Conservation (phyloP, 2,329 filamentous ascomycete species). For the Penicillium nordicum region DNA sequence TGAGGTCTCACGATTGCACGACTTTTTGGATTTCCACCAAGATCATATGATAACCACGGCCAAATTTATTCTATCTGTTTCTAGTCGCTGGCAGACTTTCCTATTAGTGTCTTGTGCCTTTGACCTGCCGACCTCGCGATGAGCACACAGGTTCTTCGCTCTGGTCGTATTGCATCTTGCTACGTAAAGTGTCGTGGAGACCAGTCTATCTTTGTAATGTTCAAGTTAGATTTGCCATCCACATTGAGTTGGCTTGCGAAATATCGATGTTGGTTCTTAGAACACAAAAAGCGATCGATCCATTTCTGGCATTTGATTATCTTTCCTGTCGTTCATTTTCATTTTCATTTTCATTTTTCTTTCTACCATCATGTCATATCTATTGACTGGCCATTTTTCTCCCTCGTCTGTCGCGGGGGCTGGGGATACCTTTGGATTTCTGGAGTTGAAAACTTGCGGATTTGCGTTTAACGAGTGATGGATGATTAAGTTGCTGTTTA, state of each 20-base stretch:
- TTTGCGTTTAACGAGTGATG: slow-evolving; percentile 12
- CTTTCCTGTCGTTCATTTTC: neutral
- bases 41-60: slow-evolving; percentile 27
- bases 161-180: slow-evolving; percentile 2
- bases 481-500: slow-evolving; percentile 7
- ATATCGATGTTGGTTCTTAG: slow-evolving; percentile 13
- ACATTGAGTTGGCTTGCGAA: slow-evolving; percentile 7
- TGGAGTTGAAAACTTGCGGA: slow-evolving; percentile 14
- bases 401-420: slow-evolving; percentile 2
- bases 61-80: slow-evolving; percentile 17
- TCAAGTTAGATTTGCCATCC: neutral
- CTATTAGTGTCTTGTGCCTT: neutral
- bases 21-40: slow-evolving; percentile 21
- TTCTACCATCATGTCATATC: slow-evolving; percentile 8
- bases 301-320: slow-evolving; percentile 5
- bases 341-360: neutral
- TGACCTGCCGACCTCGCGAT: neutral
- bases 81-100: slow-evolving; percentile 23
- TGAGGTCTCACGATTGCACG: slow-evolving; percentile 13
- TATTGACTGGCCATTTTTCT: slow-evolving; percentile 12
- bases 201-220: slow-evolving; percentile 1
- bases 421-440: slow-evolving; percentile 20
- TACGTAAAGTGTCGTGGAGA: neutral
- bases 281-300: slow-evolving; percentile 21
- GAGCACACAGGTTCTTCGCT: slow-evolving; percentile 1